These are phyloP conservation scores for Dittrichia graveolens DNA, from an alignment of 129 eudicot genomes.

Conservation along the genomic window DNA sequence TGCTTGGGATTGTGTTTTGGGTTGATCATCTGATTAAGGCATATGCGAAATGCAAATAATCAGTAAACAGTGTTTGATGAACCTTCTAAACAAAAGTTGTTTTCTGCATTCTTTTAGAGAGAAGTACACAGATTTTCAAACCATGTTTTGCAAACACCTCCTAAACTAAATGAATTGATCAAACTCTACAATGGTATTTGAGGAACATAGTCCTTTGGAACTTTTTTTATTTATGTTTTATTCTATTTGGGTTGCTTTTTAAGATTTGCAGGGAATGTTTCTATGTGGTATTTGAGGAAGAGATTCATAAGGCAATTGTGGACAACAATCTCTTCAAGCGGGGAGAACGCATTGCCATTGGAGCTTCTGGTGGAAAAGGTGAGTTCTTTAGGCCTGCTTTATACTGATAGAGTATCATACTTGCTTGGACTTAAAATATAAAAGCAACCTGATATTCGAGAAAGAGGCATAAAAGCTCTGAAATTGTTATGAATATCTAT, in stretches of 20 bases:
- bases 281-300: conserved; percentile 80
- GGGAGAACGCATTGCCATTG: conserved; percentile 90
- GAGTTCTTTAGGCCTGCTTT: not conserved
- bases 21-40: too few relatives aligned
- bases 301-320: conserved; percentile 74
- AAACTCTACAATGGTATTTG: not conserved
- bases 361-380: conserved; percentile 99
- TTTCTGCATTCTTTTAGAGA: too few relatives aligned
- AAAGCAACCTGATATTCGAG: conserved; percentile 3
- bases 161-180: not conserved
- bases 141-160: too few relatives aligned
- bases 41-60: too few relatives aligned
- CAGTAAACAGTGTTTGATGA: too few relatives aligned
- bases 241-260: not conserved
- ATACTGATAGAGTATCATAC: not conserved
- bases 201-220: not conserved
- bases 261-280: conserved; percentile 98
- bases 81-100: too few relatives aligned
- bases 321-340: conserved; percentile 74
- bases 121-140: too few relatives aligned
- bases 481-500: not conserved
- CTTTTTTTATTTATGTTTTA: not conserved
- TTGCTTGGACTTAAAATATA: not conserved
- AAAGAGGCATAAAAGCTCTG: not conserved
- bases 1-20: too few relatives aligned